phyloP scores from a whole-genome alignment of 2,329 filamentous ascomycete species.

The Laburnicola sp. region DNA sequence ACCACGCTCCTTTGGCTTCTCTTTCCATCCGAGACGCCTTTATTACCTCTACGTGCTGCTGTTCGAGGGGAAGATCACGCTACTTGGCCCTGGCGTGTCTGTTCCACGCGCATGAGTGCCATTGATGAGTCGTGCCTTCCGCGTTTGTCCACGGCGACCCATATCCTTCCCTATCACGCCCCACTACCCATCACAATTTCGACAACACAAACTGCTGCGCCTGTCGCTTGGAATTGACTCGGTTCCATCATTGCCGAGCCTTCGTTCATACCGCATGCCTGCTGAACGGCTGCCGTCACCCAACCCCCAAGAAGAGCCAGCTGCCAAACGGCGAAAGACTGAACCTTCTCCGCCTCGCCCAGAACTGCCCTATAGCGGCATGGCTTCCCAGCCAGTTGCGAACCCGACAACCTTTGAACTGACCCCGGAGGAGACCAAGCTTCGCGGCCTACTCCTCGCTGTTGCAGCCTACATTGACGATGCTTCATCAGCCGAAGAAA shows the following conservation, averaged over 20 bases:
- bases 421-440: slow-evolving; percentile 69
- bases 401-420: slow-evolving; percentile 56
- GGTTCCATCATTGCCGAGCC: no score
- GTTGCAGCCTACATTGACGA: slow-evolving; percentile 71
- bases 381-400: slow-evolving; percentile 24
- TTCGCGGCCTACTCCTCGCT: slow-evolving; percentile 78
- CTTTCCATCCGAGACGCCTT: not conserved
- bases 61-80: not conserved
- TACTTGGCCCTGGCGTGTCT: not conserved
- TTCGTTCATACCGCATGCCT: slow-evolving; percentile 36
- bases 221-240: slow-evolving; percentile 5
- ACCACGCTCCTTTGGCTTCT: slow-evolving; percentile 13
- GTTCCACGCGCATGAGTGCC: slow-evolving; percentile 34
- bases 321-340: slow-evolving; percentile 38
- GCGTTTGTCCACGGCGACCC: slow-evolving; percentile 32
- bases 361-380: slow-evolving; percentile 34
- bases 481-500: slow-evolving; percentile 30
- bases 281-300: slow-evolving; percentile 21
- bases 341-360: slow-evolving; percentile 19
- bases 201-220: not conserved
- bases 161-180: slow-evolving; percentile 26
- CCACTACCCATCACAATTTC: slow-evolving; percentile 18
- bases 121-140: slow-evolving; percentile 35
- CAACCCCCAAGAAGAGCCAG: slow-evolving; percentile 26
- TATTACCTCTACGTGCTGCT: not conserved